Evolutionary conservation across 805 yeast genomes (phyloP).

Genomic region (Wickerhamiella cacticola): DNA sequence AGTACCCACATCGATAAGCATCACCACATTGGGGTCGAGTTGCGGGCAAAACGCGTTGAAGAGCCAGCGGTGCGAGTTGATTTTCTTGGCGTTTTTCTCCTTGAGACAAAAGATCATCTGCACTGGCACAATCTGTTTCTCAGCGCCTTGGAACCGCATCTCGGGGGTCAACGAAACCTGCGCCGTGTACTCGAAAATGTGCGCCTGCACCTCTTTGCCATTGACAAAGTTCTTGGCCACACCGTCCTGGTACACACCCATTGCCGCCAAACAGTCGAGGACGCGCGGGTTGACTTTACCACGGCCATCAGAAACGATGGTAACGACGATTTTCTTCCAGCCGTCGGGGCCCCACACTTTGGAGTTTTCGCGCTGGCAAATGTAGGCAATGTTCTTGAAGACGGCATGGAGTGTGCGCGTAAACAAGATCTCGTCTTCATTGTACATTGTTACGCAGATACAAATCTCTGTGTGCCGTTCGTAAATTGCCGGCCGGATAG

Average conservation of each 20-base stretch:
- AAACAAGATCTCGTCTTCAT: constrained; percentile 80
- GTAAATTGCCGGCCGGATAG: constrained; percentile 71
- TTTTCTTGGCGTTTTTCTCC: constrained; percentile 83
- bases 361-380: constrained; percentile 69
- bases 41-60: constrained; percentile 91
- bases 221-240: constrained; percentile 92
- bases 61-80: constrained; percentile 96
- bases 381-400: constrained; percentile 80
- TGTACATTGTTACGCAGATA: constrained; percentile 92
- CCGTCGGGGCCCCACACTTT: constrained; percentile 91
- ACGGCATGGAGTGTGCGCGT: constrained; percentile 92
- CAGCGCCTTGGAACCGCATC: constrained; percentile 79
- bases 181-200: constrained; percentile 89
- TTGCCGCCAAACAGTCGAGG: constrained; percentile 76
- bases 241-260: constrained; percentile 96
- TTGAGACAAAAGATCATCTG: constrained; percentile 87
- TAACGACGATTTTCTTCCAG: constrained; percentile 92
- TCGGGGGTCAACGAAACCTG: constrained; percentile 87
- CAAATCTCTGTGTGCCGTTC: constrained; percentile 88
- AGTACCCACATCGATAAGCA: constrained; percentile 93
- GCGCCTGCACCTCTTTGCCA: constrained; percentile 83
- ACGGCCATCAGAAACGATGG: constrained; percentile 90
- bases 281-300: constrained; percentile 76
- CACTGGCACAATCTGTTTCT: constrained; percentile 75
- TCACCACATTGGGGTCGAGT: constrained; percentile 80